Conservation (phyloP, 495 filamentous ascomycete genomes). For the Daldinia concentrica region DNA sequence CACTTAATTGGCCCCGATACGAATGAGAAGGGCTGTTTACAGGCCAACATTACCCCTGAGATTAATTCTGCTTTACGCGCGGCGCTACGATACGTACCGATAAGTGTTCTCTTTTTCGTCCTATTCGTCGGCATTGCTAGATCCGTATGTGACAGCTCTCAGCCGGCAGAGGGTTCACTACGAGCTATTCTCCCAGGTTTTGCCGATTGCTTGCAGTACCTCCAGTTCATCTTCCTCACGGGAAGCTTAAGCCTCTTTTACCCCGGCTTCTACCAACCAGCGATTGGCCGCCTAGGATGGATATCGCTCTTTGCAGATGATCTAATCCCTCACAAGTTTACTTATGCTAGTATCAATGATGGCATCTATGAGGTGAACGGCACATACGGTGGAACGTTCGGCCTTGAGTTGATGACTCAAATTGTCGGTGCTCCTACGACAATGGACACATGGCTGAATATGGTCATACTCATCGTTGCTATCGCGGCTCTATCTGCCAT, state of each 20-base stretch:
- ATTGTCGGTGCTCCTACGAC: constrained; percentile 25
- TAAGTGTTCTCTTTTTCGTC: neutral
- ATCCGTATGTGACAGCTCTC: neutral
- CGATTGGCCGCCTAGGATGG: neutral
- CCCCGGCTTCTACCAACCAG: constrained; percentile 68
- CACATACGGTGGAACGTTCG: constrained; percentile 30
- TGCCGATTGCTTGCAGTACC: constrained; percentile 72
- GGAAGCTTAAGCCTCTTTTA: constrained; percentile 76
- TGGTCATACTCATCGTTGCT: constrained; percentile 23
- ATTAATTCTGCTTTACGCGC: neutral
- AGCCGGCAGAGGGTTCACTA: neutral
- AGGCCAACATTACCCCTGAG: neutral
- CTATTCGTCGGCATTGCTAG: neutral
- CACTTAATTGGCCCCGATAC: neutral
- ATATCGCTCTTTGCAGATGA: neutral
- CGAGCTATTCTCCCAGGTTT: constrained; percentile 19
- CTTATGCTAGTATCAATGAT: constrained; percentile 42
- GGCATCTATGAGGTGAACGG: constrained; percentile 36
- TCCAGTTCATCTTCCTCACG: constrained; percentile 79
- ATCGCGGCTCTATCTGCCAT: neutral
- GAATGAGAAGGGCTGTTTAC: neutral
- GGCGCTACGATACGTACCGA: neutral
- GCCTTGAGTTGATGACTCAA: constrained; percentile 35
- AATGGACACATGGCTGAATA: constrained; percentile 35
- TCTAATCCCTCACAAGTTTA: constrained; percentile 49